These are phyloP conservation scores for Phytopythium vexans DNA, from an alignment of 352 stramenopile genomes.

Conservation along the genomic window DNA sequence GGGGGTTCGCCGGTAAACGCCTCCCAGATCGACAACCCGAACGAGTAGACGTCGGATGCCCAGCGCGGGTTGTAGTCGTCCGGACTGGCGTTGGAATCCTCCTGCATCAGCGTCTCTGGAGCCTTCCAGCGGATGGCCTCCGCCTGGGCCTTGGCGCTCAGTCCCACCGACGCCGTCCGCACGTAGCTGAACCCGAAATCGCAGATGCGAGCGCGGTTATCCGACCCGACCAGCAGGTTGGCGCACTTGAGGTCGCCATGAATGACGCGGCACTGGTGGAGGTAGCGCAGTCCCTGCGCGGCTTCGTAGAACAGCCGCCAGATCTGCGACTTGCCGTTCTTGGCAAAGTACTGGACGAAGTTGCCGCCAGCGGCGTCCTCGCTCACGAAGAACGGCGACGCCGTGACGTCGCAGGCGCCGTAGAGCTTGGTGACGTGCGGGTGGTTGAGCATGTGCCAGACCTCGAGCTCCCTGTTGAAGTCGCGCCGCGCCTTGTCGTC, in stretches of 20 bases:
- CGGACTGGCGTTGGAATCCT: constrained; percentile 4
- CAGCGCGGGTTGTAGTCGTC: constrained; percentile 10
- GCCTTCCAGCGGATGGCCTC: constrained; percentile 19
- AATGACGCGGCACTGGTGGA: constrained; percentile 9
- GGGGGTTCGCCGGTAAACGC: constrained; percentile 14
- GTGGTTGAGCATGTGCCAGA: constrained; percentile 25
- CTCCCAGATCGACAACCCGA: constrained; percentile 25
- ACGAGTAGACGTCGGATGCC: constrained; percentile 16
- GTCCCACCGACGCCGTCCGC: constrained; percentile 2
- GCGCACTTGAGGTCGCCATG: constrained; percentile 21
- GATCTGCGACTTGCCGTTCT: constrained; percentile 15
- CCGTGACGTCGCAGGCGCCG: constrained; percentile 25
- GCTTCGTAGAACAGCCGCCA: too few relatives aligned
- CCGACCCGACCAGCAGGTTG: constrained; percentile 14
- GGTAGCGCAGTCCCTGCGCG: constrained; percentile 12
- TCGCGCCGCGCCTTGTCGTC: constrained; percentile 4
- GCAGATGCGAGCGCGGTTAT: constrained; percentile 13
- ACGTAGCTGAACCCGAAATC: constrained; percentile 19
- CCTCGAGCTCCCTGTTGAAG: constrained; percentile 19
- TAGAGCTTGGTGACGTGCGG: constrained; percentile 26
- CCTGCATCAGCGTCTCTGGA: constrained; percentile 5
- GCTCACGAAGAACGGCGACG: constrained; percentile 19
- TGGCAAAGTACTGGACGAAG: constrained; percentile 23
- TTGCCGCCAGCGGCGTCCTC: constrained; percentile 21
- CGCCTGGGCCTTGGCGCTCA: constrained; percentile 13